Base-by-base conservation (phyloP, 2,329 filamentous ascomycete genomes). In the Ophiostoma novo-ulmi region DNA sequence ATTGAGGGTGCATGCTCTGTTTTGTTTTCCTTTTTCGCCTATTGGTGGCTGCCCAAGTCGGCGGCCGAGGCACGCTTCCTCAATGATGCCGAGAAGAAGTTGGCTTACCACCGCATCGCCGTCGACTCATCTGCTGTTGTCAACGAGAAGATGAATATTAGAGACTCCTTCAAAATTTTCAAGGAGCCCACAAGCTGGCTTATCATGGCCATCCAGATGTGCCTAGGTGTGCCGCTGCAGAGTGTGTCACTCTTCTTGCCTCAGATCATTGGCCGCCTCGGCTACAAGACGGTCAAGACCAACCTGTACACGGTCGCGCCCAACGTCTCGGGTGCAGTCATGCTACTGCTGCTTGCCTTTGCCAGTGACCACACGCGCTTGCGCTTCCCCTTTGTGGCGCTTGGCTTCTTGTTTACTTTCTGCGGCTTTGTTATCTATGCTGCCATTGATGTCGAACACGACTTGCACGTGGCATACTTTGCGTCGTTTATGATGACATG, bases 291-390 rank as follows among this genome's bases (percentile, higher is more conserved):
- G 2, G 79, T 87, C 74, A 85, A 83, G 77, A 93, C 91, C 0
- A 94, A 95, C 75, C 83, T 94, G 0, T 93, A 91, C 79, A 94
- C 91, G 0, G 91, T 94, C 0, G 92, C 91, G 0, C 92, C 92
- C 1, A 94, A 94, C 75, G 84, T 92, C 65, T 87, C 87, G 0
- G 92, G 91, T 1, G 90, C 91, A 0, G 85, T 86, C 1, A 88
- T 93, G 84, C 82, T 94, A 3, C 81, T 94, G 0, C 79, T 93
- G 13, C 82, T 94, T 0, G 91, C 90, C 0, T 94, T 93, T 75
- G 79, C 84, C 5, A 91, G 88, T 1, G 91, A 94, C 76, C 84
- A 82, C 69, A 82, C 84, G 4, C 84, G 88, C n/a, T 80, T 89
- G 26, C 86, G 91, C 3, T 91, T 90, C 70, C 90, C 91, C 0